Conservation (phyloP, 2,329 filamentous ascomycete species). For the Emydomyces testavorans region DNA sequence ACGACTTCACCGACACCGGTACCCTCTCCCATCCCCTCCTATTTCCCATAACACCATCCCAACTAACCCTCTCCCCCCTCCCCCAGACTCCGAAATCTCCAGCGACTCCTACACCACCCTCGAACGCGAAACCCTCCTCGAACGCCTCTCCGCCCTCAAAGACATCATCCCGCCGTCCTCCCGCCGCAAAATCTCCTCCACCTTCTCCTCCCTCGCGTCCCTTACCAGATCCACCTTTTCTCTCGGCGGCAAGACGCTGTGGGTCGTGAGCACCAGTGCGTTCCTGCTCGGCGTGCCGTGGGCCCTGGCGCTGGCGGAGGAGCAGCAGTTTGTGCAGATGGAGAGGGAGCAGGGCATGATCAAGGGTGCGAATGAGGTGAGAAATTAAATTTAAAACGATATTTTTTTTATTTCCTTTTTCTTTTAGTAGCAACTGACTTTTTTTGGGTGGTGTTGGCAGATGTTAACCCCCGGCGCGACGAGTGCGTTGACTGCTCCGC, state of each 20-base stretch:
- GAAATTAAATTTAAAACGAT: background rate
- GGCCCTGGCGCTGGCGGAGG: slow-evolving; percentile 84
- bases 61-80: background rate
- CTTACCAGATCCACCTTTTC: slow-evolving; percentile 38
- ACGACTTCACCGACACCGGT: slow-evolving; percentile 92
- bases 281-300: slow-evolving; percentile 86
- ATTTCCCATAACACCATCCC: background rate
- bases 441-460: slow-evolving; percentile 18
- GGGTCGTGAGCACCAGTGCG: slow-evolving; percentile 81
- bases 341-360: slow-evolving; percentile 96
- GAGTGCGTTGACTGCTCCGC: slow-evolving; percentile 14
- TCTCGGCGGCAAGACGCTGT: slow-evolving; percentile 76
- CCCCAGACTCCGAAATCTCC: slow-evolving; percentile 68
- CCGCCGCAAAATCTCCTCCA: slow-evolving; percentile 55
- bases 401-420: slow-evolving; percentile 15
- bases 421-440: background rate
- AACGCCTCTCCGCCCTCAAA: slow-evolving; percentile 60
- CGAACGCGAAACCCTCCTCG: slow-evolving; percentile 51
- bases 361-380: slow-evolving; percentile 71
- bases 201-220: slow-evolving; percentile 37
- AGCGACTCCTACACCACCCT: slow-evolving; percentile 56
- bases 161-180: slow-evolving; percentile 66
- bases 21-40: slow-evolving; percentile 19
- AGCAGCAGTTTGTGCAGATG: slow-evolving; percentile 95
- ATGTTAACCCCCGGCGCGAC: slow-evolving; percentile 34